Conservation (phyloP, 1,284 basidiomycete genomes). For the Trichosporon coremiiforme region DNA sequence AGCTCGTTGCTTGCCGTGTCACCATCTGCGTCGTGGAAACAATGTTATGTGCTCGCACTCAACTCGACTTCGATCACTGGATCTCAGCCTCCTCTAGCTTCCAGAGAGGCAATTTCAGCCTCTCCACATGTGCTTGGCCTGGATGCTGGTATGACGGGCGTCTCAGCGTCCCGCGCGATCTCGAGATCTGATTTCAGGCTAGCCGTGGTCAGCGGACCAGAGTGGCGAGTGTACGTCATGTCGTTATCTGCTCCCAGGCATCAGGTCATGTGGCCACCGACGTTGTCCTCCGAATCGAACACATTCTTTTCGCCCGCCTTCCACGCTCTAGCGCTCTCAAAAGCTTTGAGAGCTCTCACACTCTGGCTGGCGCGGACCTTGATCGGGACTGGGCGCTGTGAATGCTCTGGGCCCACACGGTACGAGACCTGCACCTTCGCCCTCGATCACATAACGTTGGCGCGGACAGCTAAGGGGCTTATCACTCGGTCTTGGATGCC, state of each 20-base stretch:
- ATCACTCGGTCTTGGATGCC: slow-evolving; percentile 5
- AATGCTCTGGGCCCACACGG: not conserved
- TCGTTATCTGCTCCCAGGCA: slow-evolving; percentile 8
- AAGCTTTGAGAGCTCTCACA: not conserved
- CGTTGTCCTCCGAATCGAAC: not conserved
- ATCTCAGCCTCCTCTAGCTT: not conserved
- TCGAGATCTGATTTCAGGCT: slow-evolving; percentile 6
- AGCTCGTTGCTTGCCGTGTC: not conserved
- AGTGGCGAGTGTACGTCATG: slow-evolving; percentile 2
- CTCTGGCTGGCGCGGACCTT: not conserved
- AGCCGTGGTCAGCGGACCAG: not conserved
- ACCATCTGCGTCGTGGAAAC: not conserved
- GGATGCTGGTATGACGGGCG: too few species aligned
- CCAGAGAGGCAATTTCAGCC: not conserved
- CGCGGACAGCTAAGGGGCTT: not conserved
- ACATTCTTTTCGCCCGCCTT: not conserved
- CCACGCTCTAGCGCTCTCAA: not conserved
- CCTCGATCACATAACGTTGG: not conserved
- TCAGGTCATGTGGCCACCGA: slow-evolving; percentile 4
- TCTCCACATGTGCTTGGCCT: too few species aligned
- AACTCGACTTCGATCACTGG: not conserved
- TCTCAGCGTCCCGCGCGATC: not conserved
- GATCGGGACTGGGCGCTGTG: not conserved
- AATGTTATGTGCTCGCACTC: not conserved
- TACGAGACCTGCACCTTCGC: not conserved